A percentile compares a stretch with the other conserved stretches of the same genome.
Conservation (phyloP, 2,329 filamentous ascomycete species). For the Xylaria arbuscula region DNA sequence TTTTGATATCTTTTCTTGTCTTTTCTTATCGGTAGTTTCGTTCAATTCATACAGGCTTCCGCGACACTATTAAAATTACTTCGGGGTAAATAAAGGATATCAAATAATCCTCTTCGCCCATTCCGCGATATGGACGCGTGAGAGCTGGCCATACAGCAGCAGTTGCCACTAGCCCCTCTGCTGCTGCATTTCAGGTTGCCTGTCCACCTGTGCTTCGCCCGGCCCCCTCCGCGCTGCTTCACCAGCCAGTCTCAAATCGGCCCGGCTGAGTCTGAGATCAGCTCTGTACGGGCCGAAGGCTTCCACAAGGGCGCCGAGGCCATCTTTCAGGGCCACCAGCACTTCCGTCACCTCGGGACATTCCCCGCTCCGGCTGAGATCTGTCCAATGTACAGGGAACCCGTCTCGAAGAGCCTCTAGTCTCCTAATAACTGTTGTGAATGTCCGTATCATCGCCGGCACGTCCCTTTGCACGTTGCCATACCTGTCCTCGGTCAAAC, state of each 20-base stretch:
- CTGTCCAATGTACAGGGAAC: conserved; percentile 80
- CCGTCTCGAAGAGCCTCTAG: conserved; percentile 73
- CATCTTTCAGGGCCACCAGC: conserved; percentile 70
- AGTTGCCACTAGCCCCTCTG: conserved; percentile 43
- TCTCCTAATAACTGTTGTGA: conserved; percentile 75
- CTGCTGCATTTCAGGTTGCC: conserved; percentile 50
- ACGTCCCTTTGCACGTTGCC: conserved; percentile 90
- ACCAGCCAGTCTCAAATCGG: conserved; percentile 79
- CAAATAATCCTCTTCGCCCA: too few species aligned
- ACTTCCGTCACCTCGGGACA: conserved; percentile 78
- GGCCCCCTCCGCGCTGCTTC: conserved; percentile 66
- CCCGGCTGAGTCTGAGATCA: conserved; percentile 74
- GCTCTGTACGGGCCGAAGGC: conserved; percentile 80
- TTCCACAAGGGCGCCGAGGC: conserved; percentile 72
- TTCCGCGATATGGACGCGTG: not conserved
- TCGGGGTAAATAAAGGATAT: not conserved
- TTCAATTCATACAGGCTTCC: conserved; percentile 6
- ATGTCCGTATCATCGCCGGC: conserved; percentile 75
- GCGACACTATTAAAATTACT: not conserved
- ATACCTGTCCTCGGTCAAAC: conserved; percentile 82
- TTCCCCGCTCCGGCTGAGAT: conserved; percentile 68
- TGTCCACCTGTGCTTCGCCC: conserved; percentile 29
- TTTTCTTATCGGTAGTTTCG: not conserved
- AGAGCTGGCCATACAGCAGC: conserved; percentile 11
- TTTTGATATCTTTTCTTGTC: too few species aligned